Percentiles rank a stretch among this genome's conserved stretches.
Evolutionary conservation across 2,329 filamentous ascomycete species (phyloP).

Genomic region (Claviceps humidiphila): DNA sequence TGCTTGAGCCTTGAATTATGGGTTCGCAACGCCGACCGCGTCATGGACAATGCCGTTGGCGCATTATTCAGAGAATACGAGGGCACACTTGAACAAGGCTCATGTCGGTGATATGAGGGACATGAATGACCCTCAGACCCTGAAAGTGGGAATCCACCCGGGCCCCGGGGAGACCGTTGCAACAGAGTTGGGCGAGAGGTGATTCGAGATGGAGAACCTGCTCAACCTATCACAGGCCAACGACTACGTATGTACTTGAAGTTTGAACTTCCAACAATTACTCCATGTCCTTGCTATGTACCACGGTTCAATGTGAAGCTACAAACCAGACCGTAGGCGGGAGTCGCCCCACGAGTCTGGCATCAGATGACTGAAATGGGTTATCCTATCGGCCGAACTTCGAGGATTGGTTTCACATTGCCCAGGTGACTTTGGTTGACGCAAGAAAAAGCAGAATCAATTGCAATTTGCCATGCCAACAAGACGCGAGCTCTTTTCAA

Average conservation of each 20-base stretch:
- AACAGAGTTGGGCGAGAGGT: slow-evolving; percentile 53
- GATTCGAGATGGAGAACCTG: slow-evolving; percentile 53
- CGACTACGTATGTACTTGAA: background rate
- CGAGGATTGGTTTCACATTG: no score
- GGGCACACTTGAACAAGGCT: slow-evolving; percentile 33
- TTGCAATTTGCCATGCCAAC: no score
- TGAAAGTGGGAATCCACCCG: slow-evolving; percentile 45
- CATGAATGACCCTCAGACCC: slow-evolving; percentile 21
- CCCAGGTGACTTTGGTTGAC: no score
- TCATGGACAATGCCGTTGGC: background rate
- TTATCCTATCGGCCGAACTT: no score
- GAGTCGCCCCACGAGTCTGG: slow-evolving; percentile 48
- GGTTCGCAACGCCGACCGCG: background rate
- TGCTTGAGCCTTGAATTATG: background rate
- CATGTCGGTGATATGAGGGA: slow-evolving; percentile 51
- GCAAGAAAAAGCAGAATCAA: no score
- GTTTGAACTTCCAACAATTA: slow-evolving; percentile 26
- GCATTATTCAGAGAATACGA: slow-evolving; percentile 10
- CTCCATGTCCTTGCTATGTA: slow-evolving; percentile 25
- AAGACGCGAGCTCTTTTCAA: no score
- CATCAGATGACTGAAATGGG: slow-evolving; percentile 35
- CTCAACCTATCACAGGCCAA: slow-evolving; percentile 16
- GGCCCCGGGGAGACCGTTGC: slow-evolving; percentile 43
- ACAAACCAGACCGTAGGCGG: slow-evolving; percentile 39
- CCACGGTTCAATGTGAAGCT: slow-evolving; percentile 54